These are phyloP conservation scores for Thielaviopsis populi DNA, from an alignment of 2,329 filamentous ascomycete species.

Conservation along the genomic window DNA sequence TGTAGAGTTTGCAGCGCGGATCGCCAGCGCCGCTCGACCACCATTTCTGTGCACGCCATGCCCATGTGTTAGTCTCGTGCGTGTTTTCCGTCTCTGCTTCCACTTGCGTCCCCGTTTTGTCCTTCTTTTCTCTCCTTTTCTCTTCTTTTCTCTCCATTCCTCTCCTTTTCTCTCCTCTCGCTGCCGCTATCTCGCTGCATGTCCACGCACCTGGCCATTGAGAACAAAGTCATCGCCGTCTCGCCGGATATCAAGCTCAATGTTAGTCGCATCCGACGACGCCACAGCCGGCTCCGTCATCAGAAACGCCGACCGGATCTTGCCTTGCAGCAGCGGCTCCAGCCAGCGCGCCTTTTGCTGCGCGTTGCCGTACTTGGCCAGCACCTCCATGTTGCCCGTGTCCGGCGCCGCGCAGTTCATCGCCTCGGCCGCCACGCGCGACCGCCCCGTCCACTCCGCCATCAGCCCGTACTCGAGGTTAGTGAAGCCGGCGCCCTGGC, in stretches of 20 bases:
- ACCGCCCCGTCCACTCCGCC: constrained; percentile 90
- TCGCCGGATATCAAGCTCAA: constrained; percentile 63
- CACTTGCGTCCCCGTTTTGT: too few relatives aligned
- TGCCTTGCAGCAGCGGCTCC: constrained; percentile 61
- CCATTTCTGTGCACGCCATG: constrained; percentile 58
- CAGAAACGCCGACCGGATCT: constrained; percentile 78
- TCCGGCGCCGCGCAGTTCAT: constrained; percentile 84
- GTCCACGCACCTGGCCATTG: constrained; percentile 55
- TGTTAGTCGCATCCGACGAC: constrained; percentile 85
- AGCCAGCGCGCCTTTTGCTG: constrained; percentile 77
- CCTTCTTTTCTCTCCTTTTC: too few relatives aligned
- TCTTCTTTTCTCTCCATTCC: too few relatives aligned
- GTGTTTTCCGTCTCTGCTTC: too few relatives aligned
- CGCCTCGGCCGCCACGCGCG: constrained; percentile 65
- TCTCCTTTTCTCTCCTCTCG: too few relatives aligned
- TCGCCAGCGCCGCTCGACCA: constrained; percentile 96
- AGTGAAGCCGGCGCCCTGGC: constrained; percentile 82
- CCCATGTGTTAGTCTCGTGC: constrained; percentile 10
- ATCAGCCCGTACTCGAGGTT: constrained; percentile 97
- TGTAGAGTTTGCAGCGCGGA: constrained; percentile 79
- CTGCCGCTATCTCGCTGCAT: not conserved
- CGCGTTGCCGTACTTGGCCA: constrained; percentile 80
- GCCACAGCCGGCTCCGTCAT: constrained; percentile 90
- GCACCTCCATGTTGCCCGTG: constrained; percentile 89
- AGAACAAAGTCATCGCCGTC: constrained; percentile 83